Evolutionary conservation across 805 yeast genomes (phyloP).

Genomic region (Blastobotrys mokoenaii): DNA sequence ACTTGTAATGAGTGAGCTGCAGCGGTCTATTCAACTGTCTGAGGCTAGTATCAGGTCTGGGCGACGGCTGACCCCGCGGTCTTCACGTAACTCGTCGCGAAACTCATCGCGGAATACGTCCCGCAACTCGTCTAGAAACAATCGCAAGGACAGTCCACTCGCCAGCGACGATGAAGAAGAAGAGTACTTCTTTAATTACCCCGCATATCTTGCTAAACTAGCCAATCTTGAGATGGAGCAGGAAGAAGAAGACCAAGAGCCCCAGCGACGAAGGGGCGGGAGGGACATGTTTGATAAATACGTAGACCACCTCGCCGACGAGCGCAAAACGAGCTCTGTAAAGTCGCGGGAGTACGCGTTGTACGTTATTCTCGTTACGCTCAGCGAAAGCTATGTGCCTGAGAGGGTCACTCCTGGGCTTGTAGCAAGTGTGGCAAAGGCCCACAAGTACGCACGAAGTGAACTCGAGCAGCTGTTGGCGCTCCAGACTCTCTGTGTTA

Average conservation of each 20-base stretch:
- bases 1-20: too few species aligned
- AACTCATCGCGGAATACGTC: too few species aligned
- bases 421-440: constrained; percentile 16
- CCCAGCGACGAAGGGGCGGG: not conserved
- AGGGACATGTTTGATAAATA: constrained; percentile 15
- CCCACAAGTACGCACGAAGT: constrained; percentile 21
- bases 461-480: constrained; percentile 25
- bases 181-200: constrained; percentile 13
- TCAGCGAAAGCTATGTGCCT: constrained; percentile 28
- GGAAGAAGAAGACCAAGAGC: constrained; percentile 3
- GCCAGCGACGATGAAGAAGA: constrained; percentile 17
- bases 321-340: constrained; percentile 24
- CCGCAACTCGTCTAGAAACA: too few species aligned
- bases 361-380: constrained; percentile 18
- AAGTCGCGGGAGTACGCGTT: constrained; percentile 28
- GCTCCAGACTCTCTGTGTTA: constrained; percentile 22
- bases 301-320: constrained; percentile 23
- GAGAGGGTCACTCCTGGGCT: constrained; percentile 16
- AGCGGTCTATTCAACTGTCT: too few species aligned
- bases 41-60: too few species aligned
- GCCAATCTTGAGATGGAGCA: not conserved
- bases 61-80: too few species aligned
- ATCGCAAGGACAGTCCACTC: constrained; percentile 6
- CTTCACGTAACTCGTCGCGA: too few species aligned
- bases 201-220: constrained; percentile 2